Base-by-base conservation (phyloP, 1,284 basidiomycete species). In the Fomes fomentarius region DNA sequence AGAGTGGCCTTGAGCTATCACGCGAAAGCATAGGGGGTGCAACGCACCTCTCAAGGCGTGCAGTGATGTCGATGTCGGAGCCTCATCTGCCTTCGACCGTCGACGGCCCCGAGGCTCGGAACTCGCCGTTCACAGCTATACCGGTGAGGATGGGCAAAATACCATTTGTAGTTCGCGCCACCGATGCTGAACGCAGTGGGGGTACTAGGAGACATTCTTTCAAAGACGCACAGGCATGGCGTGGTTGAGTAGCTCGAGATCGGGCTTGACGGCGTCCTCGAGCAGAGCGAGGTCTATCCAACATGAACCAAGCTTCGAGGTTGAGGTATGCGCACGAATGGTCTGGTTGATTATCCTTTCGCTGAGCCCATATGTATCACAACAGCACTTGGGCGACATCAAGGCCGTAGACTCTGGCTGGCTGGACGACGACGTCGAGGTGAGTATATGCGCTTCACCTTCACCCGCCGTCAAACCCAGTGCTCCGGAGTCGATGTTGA, bases 391-490 rank as follows among this genome's bases (percentile, higher is more conserved):
- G 1, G 54, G 55, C 4, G 44, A 58, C 30, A 52, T 62, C 39
- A 52, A 64, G 44, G 59, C 62, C 5, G 47, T 65, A 6, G 61
- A 66, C 40, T 66, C 69, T 4, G 63, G 65, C 11, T 70, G 69
- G 68, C 45, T 66, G 22, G 65, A 68, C 42, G 66, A 70, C 38
- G 68, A 69, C 17, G 62, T 71, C 12, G 69, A 71, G 51, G 68
- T 68, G 50, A 17, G 61, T 62, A 15, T 28, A 30, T 50, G 22
- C 41, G 34, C 34, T 11, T 38, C 33, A 12, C 28, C 34, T 11
- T 38, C 33, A 12, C 28, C 6, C 6, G 28, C 7, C 12, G 6
- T 30, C 28, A 30, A 12, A 12, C 28, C 28, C 28, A 30, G 6
- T 30, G 28, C 17, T 17, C 22, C 37, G 31, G 31, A 33, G n/a